A percentile compares a stretch with the other conserved stretches of the same genome.
Conservation (phyloP, 257 asterid genomes). For the Striga asiatica region DNA sequence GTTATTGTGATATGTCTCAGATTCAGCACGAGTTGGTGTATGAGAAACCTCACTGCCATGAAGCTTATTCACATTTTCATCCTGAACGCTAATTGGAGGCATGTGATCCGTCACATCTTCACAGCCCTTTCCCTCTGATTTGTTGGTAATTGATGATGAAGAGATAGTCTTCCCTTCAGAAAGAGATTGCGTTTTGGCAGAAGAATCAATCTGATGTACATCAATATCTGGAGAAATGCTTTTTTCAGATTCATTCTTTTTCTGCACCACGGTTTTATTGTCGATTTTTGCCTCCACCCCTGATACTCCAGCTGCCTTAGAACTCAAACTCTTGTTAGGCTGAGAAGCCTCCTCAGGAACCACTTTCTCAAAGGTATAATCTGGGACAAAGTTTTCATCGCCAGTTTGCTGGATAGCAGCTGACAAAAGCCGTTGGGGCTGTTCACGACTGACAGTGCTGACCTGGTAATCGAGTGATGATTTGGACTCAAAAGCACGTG, state of each 20-base stretch:
- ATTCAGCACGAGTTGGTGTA: conserved; percentile 29
- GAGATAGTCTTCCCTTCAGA: conserved; percentile 35
- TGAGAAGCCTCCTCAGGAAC: conserved; percentile 30
- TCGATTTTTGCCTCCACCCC: conserved; percentile 27
- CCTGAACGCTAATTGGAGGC: conserved; percentile 28
- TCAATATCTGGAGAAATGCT: conserved; percentile 34
- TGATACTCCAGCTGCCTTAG: conserved; percentile 26
- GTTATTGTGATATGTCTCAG: conserved; percentile 28
- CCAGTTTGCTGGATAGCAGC: conserved; percentile 26
- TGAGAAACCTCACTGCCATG: conserved; percentile 26
- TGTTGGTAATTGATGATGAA: conserved; percentile 20
- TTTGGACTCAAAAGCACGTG: conserved; percentile 30
- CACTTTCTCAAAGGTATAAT: conserved; percentile 26
- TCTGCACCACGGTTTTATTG: conserved; percentile 26
- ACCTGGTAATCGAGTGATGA: conserved; percentile 30
- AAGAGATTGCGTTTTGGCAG: conserved; percentile 24
- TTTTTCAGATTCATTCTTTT: conserved; percentile 30
- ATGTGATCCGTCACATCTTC: conserved; percentile 22
- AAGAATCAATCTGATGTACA: conserved; percentile 26
- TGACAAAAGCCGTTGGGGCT: conserved; percentile 37
- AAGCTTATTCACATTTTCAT: conserved; percentile 28
- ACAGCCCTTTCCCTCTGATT: conserved; percentile 34
- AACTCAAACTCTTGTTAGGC: conserved; percentile 23
- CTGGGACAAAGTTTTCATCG: conserved; percentile 21
- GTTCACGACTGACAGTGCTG: conserved; percentile 29